Conservation (phyloP, 1,284 basidiomycete genomes). For the Dichomitus squalens region DNA sequence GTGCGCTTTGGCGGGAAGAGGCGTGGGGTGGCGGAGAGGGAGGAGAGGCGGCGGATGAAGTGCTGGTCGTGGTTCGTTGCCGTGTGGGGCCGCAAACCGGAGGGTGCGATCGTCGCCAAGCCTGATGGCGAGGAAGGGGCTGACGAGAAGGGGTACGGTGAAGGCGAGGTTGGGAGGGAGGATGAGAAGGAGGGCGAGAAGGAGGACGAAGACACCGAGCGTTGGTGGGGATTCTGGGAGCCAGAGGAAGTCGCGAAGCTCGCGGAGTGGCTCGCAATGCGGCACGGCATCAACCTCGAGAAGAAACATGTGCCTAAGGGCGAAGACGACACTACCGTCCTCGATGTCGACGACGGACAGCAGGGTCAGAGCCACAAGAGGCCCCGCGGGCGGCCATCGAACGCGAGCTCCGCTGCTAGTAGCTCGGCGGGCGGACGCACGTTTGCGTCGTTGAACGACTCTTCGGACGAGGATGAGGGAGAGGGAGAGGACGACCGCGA, state of each 20-base stretch:
- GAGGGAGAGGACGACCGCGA: slow-evolving; percentile 5
- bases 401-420: slow-evolving; percentile 8
- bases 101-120: slow-evolving; percentile 30
- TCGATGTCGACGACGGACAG: slow-evolving; percentile 5
- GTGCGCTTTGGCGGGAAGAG: slow-evolving; percentile 36
- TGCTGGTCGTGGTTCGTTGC: slow-evolving; percentile 77
- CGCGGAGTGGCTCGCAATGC: slow-evolving; percentile 64
- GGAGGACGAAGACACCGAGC: slow-evolving; percentile 37
- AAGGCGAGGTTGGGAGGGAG: slow-evolving; percentile 18
- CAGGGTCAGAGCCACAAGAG: background rate
- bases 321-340: slow-evolving; percentile 1
- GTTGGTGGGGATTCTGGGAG: slow-evolving; percentile 77
- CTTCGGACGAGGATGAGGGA: slow-evolving; percentile 5
- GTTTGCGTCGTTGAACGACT: slow-evolving; percentile 8
- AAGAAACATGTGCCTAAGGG: slow-evolving; percentile 4
- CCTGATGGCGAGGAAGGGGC: slow-evolving; percentile 27
- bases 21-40: slow-evolving; percentile 42
- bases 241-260: slow-evolving; percentile 63
- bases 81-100: slow-evolving; percentile 64
- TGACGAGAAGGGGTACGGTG: slow-evolving; percentile 14
- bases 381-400: slow-evolving; percentile 8
- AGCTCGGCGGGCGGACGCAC: background rate
- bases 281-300: slow-evolving; percentile 43
- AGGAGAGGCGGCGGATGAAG: slow-evolving; percentile 48
- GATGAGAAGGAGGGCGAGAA: slow-evolving; percentile 35